Conservation (phyloP, 257 asterid species). For the Nicotiana tabacum region DNA sequence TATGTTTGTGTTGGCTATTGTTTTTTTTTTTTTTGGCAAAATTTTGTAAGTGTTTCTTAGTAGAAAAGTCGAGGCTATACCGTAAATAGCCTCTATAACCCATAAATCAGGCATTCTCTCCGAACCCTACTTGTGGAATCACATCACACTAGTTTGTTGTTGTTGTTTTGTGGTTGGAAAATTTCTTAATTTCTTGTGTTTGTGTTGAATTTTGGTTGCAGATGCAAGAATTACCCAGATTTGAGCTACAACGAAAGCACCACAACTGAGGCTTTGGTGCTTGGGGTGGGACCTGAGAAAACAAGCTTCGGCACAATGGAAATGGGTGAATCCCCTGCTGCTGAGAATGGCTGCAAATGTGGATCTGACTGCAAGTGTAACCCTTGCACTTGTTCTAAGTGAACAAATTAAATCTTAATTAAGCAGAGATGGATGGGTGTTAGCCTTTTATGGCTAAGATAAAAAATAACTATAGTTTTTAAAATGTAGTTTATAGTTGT, state of each 20-base stretch:
- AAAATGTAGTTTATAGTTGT: conserved; percentile 9
- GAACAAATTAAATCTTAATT: conserved; percentile 15
- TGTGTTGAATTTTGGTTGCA: conserved; percentile 12
- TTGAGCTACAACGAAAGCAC: conserved; percentile 47
- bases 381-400: conserved; percentile 74
- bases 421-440: conserved; percentile 31
- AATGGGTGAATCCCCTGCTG: conserved; percentile 26
- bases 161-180: no score
- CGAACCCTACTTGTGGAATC: no score
- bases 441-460: neutral
- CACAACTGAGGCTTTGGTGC: conserved; percentile 40
- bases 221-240: conserved; percentile 71
- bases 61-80: no score
- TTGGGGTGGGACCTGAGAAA: conserved; percentile 64
- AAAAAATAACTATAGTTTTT: neutral
- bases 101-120: no score
- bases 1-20: no score
- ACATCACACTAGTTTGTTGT: no score
- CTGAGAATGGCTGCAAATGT: conserved; percentile 89
- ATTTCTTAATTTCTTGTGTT: neutral
- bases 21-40: no score
- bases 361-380: conserved; percentile 76
- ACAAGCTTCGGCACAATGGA: conserved; percentile 10
- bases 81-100: no score
- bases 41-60: no score